Base-by-base conservation (phyloP, 1,139 yeast genomes). In the Zygosaccharomyces sapae region DNA sequence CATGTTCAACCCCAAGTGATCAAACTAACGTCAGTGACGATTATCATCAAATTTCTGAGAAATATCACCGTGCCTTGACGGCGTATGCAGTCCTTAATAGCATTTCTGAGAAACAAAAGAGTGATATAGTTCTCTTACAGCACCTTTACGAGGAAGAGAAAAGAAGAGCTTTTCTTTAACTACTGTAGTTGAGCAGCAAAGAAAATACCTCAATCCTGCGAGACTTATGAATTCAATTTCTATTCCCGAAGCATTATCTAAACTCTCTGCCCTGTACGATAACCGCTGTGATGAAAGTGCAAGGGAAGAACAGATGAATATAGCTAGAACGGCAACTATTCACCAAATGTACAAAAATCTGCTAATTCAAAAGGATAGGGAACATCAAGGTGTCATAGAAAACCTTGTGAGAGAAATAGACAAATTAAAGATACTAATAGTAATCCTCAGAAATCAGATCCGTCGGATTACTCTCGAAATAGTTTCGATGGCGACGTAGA, bases 101-200 rank as follows among this genome's bases (percentile, higher is more conserved):
- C 19, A 30, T 46, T 4, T 29, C 43, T 25, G 22, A 40, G 20
- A 44, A 24, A 19, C 48, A 46, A 29, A 43, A 33, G 12, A 41
- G 12, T 8, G 50, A 46, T 27, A 30, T 44, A 18, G 16, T 22
- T 8, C 24, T 36, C n/a, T 27, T 44, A 30, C 41, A 33, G 9
- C 36, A 41, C 10, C 41, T 37, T 5, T 29, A 44, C 33, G 45
- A 47, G 7, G 45, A 47, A 19, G 50, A 47, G n/a, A 49, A 31
- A 27, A 16, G 20, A 43, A 45, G 43, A 45, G 36, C 20, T 16
- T 22, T 30, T 22, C 45, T 18, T 27, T 48, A 16, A 37, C 33
- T 20, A 33, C 12, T 22, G 36, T 41, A 4, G 24, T 45, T 4
- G 42, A 29, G 10, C 34, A 20, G n/a, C 44, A 42, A 16, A 36